A percentile compares a stretch with the other conserved stretches of the same genome.
Evolutionary conservation across 2,329 filamentous ascomycete genomes (phyloP).

Genomic region (Botrytis squamosa): DNA sequence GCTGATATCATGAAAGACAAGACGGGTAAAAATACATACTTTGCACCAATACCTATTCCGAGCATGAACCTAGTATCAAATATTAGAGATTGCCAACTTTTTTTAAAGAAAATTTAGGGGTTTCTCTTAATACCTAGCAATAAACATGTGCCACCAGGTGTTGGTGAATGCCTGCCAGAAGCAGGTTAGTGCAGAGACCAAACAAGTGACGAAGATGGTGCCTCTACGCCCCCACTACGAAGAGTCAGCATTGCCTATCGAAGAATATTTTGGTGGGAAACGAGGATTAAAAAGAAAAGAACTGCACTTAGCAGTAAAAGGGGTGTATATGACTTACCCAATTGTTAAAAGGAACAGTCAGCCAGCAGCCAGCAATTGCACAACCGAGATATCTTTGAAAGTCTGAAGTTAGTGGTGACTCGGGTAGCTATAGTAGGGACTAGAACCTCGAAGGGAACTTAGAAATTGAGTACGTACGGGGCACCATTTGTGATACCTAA

Average conservation of each 20-base stretch:
- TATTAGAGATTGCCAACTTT: neutral
- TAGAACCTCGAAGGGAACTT: neutral
- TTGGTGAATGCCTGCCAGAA: conserved; percentile 54
- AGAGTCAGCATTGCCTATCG: neutral
- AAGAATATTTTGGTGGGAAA: neutral
- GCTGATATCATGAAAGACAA: neutral
- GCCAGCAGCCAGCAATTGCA: conserved; percentile 69
- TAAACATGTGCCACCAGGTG: conserved; percentile 68
- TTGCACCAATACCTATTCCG: conserved; percentile 69
- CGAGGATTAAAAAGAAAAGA: neutral
- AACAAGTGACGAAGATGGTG: conserved; percentile 67
- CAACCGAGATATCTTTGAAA: conserved; percentile 56
- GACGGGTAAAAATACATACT: conserved; percentile 41
- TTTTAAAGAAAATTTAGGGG: neutral
- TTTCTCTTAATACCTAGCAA: conserved; percentile 46
- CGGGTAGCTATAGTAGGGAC: neutral
- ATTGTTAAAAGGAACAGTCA: conserved; percentile 70
- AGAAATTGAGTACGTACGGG: conserved; percentile 37
- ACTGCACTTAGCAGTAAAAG: neutral
- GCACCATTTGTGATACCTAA: conserved; percentile 60
- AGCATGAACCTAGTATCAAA: conserved; percentile 54
- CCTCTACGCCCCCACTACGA: conserved; percentile 63
- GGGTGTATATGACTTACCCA: conserved; percentile 23
- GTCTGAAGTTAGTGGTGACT: neutral
- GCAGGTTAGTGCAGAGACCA: conserved; percentile 56